These are phyloP conservation scores for Bidens hawaiensis DNA, from an alignment of 140 eudicot species.

Conservation along the genomic window DNA sequence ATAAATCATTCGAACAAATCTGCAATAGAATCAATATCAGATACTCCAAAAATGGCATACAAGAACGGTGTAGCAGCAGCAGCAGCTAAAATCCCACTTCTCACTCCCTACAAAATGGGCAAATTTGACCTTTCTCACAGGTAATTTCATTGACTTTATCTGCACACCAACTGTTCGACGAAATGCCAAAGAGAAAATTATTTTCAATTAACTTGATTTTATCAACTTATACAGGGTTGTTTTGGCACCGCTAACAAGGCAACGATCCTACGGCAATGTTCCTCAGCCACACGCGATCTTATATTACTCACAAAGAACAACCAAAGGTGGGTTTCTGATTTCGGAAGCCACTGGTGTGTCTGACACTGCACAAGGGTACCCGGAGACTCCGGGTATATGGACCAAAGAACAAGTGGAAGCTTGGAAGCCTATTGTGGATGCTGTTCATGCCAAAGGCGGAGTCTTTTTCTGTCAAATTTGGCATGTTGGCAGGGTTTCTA, in stretches of 20 bases:
- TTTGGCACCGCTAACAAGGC: slow-evolving; percentile 22
- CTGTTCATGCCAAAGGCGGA: slow-evolving; percentile 26
- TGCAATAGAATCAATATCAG: not conserved
- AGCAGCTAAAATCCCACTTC: slow-evolving; percentile 7
- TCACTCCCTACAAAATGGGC: slow-evolving; percentile 23
- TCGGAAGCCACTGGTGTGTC: slow-evolving; percentile 17
- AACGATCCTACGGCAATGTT: slow-evolving; percentile 11
- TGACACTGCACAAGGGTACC: slow-evolving; percentile 5
- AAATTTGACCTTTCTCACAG: slow-evolving; percentile 23
- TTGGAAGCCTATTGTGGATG: slow-evolving; percentile 28
- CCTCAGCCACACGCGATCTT: slow-evolving; percentile 19
- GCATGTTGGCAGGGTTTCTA: slow-evolving; percentile 15
- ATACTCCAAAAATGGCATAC: not conserved
- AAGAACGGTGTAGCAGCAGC: not conserved
- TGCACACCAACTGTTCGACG: not conserved
- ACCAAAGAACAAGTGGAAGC: slow-evolving; percentile 26
- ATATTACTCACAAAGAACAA: slow-evolving; percentile 12
- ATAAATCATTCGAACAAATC: not conserved
- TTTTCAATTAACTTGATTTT: not conserved
- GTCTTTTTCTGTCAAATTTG: slow-evolving; percentile 18
- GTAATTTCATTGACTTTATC: not conserved
- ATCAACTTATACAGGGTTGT: slow-evolving; percentile 5
- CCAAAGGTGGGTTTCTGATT: slow-evolving; percentile 12
- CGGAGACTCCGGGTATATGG: slow-evolving; percentile 16
- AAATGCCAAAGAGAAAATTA: not conserved